Evolutionary conservation across 148 eudicot genomes (phyloP), one percentile per base, ranked within the genome.

Genomic region (Nepenthes gracilis): DNA sequence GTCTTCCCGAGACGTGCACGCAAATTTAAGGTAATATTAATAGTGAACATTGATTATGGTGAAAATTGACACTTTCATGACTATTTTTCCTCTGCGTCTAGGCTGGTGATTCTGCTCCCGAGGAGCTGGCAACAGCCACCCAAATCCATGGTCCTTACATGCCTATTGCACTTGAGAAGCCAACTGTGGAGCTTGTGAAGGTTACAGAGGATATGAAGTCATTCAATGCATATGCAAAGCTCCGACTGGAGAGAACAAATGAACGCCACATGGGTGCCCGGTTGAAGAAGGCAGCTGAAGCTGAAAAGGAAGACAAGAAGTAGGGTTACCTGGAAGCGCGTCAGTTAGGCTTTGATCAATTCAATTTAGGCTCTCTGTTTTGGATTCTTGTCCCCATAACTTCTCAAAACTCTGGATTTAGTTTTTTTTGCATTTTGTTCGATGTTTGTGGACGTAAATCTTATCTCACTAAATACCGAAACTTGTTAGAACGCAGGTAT

Each of bases 1-100:
- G 84, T 87, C 70, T 87, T 84, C 90, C 95, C 95, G 64, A 76
- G 84, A 36, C 72, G 72, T 47, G 71, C 77, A 9, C 67, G 75
- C 65, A 82, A 82, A 36, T 47, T 78, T 55, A 87, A 87, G 87
- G 94, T 86, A 61, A 45, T 23, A 23, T 23, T 23, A 23, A 23
- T 23, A 23, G 23, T 45, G 48, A 6, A 45, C 48, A 45, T 45
- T 45, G 48, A 5, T 45, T 45, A 0, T 45, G 48, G 48, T 45
- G 48, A 23, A 23, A 23, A 23, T 45, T 45, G 48, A 5, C 6
- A 45, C 8, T 45, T 6, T 45, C 8, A 45, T 5, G 11, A 45
- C 11, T 6, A 5, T 45, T 11, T 45, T 45, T 45, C 1, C 11
- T 45, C 8, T 45, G 48, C 11, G 48, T 45, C 8, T 11, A 45